Evolutionary conservation across 140 eudicot genomes (phyloP), one percentile per base, ranked within the genome.

Genomic region (Anethum foeniculum): DNA sequence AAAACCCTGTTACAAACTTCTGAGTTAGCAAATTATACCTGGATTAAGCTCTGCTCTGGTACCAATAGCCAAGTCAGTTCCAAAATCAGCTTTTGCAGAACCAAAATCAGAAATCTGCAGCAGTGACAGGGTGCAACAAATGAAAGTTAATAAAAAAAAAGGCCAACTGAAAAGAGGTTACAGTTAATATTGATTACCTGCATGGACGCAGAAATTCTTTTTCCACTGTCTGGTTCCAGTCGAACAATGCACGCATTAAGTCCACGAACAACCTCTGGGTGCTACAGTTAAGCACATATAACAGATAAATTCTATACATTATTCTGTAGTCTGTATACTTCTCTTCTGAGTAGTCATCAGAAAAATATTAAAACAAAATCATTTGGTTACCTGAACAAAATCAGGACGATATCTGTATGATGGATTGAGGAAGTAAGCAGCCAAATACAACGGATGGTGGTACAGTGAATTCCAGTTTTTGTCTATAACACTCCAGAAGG

Each of bases 81-180:
- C 98, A 80, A 94, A 94, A 90, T 94, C 98, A 84, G 98, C 98
- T 88, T 94, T 94, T 62, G 98, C 98, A 80, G 97, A 92, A 39
- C 96, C 87, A 84, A 92, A 94, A 82, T 94, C 98, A 34, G 98
- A 87, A 51, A 92, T 92, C 98, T 93, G 92, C 71, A 82, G 16
- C 28, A 44, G 19, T 32, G 15, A 9, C 16, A 41, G 14, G 51
- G 25, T 15, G 23, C n/a, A 74, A 44, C 54, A 44, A 4, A 3
- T 2, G 23, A 3, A 13, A 74, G 12, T 11, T 7, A 14, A 27
- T n/a, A 32, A 4, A 12, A 15, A 27, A 43, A 7, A 43, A n/a
- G 34, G 16, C 27, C 7, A 47, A 49, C 79, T 43, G 34, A 14
- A 28, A 75, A 47, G 34, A 75, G 11, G 25, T 75, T 54, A 47